Evolutionary conservation across 306 rosid species (phyloP).

Genomic region (Ormosia semicastrata): DNA sequence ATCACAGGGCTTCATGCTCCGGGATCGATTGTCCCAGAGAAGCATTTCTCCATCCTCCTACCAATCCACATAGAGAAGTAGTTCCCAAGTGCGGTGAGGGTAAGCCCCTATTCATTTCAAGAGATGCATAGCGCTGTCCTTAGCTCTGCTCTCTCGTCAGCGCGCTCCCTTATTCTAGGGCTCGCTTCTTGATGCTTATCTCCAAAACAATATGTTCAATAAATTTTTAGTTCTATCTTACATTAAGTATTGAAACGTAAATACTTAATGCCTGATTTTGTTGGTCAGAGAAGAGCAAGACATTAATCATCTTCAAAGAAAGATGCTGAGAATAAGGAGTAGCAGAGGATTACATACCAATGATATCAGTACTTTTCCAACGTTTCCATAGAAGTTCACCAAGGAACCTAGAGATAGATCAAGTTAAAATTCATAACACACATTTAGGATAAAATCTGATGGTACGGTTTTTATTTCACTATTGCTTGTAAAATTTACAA

Average conservation of each 20-base stretch:
- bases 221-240: not conserved
- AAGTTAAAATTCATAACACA: slow-evolving; percentile 1
- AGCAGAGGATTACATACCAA: slow-evolving; percentile 47
- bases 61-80: too few species aligned
- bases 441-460: not conserved
- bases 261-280: not conserved
- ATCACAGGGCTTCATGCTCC: too few species aligned
- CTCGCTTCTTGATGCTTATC: too few species aligned
- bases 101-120: too few species aligned
- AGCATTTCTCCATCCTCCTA: too few species aligned
- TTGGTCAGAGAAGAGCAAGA: not conserved
- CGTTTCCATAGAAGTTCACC: slow-evolving; percentile 82
- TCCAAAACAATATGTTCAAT: too few species aligned
- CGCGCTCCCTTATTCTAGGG: too few species aligned
- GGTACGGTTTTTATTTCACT: not conserved
- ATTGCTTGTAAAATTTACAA: slow-evolving; percentile 9
- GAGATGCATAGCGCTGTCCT: too few species aligned
- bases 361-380: slow-evolving; percentile 77
- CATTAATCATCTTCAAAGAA: not conserved
- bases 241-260: not conserved
- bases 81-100: too few species aligned
- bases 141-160: too few species aligned
- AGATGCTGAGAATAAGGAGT: not conserved
- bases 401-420: slow-evolving; percentile 55
- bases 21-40: too few species aligned